Evolutionary conservation across 345 rosid species (phyloP), one percentile per base, ranked within the genome.

Genomic region (Gynandropsis gynandra): DNA sequence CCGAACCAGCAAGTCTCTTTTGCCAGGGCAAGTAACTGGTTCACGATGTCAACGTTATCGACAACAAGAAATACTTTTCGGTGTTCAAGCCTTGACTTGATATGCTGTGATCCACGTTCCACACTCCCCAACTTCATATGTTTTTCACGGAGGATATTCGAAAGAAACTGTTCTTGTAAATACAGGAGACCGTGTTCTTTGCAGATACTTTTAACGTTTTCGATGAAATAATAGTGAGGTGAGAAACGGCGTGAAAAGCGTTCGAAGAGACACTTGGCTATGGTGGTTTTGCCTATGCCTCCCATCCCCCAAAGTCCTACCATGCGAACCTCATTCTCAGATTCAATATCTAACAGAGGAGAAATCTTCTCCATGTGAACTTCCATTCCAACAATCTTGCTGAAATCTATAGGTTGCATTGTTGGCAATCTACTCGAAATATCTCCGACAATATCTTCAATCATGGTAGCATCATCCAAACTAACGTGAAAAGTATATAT

Each of bases 241-340:
- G 10, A 9, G n/a, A 59, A 59, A 9, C 10, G 12, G 1, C 13
- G 0, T 27, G 48, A 59, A 10, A 41, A 0, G 9, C 8, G 19
- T 17, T 41, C 46, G 17, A 52, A 62, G 1, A 62, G 15, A 35
- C 31, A 38, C 38, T 37, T 62, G 14, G 59, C 66, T 1, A 62
- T 33, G 14, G 47, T 9, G 14, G 59, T 62, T 16, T 62, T 62
- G 20, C 66, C 66, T 24, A 62, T 52, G 11, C 66, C 66, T 43
- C 53, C 53, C 46, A 62, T 52, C 5, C 66, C 66, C 45, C 12
- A 53, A 0, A 62, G 44, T 14, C 59, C 66, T 3, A 62, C 7
- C 21, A 62, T 17, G 4, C 33, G 54, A 53, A 46, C 56, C 5
- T 59, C 49, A 1, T 56, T 33, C 8, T 39, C 27, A 4, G 42